Percentiles rank a stretch among this genome's conserved stretches.
Evolutionary conservation across 768 basidiomycete species (phyloP).

Genomic region (Coprinopsis strossmayeri): DNA sequence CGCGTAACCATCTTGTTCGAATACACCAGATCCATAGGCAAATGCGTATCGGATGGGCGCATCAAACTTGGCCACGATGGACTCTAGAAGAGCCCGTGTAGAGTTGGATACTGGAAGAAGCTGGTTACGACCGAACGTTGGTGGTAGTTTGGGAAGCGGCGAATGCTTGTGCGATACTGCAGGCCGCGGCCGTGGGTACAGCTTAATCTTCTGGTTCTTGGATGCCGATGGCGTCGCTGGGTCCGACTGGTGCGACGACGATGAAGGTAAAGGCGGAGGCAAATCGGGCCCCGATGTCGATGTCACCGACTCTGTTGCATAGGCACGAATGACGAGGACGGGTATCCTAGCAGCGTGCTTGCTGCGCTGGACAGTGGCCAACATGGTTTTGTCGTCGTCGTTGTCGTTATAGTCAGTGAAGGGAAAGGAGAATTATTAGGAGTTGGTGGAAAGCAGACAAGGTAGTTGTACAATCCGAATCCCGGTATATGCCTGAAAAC

Average conservation of each 20-base stretch:
- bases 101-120: constrained; percentile 73
- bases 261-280: constrained; percentile 9
- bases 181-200: constrained; percentile 44
- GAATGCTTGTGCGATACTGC: constrained; percentile 29
- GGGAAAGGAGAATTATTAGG: background rate
- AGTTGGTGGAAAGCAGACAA: too few species aligned
- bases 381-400: background rate
- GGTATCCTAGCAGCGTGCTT: constrained; percentile 1
- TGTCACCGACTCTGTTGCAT: constrained; percentile 35
- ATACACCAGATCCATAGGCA: constrained; percentile 95
- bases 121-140: constrained; percentile 77
- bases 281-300: constrained; percentile 5
- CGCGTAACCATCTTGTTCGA: constrained; percentile 81
- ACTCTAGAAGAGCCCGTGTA: constrained; percentile 73
- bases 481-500: too few species aligned
- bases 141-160: constrained; percentile 50
- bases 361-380: background rate
- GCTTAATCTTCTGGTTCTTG: constrained; percentile 25
- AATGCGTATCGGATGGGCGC: constrained; percentile 96
- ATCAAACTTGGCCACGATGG: constrained; percentile 73
- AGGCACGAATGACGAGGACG: constrained; percentile 28
- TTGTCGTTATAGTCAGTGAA: background rate
- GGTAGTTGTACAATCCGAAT: too few species aligned
- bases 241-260: constrained; percentile 1
- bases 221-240: background rate